These are phyloP conservation scores for Lentinula lateritia DNA, from an alignment of 768 basidiomycete genomes.

Conservation along the genomic window DNA sequence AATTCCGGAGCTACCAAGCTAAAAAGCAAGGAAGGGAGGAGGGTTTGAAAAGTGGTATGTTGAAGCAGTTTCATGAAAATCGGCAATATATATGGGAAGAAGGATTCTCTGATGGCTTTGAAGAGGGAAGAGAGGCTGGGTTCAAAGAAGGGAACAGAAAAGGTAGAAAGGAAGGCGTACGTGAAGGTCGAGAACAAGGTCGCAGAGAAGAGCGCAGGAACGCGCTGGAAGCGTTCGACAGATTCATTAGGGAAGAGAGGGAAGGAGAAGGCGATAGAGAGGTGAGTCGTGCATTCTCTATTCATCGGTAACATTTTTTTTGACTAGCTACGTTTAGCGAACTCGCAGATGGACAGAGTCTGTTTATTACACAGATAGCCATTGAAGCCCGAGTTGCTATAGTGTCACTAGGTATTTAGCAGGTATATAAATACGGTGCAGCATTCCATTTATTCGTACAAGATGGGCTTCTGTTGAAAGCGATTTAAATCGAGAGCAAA, in stretches of 20 bases:
- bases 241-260: conserved; percentile 43
- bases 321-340: conserved; percentile 17
- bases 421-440: not conserved
- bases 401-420: not conserved
- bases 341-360: conserved; percentile 28
- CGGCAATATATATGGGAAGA: conserved; percentile 38
- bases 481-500: too few relatives aligned
- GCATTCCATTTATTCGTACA: not conserved
- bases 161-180: conserved; percentile 35
- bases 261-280: conserved; percentile 16
- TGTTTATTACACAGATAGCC: conserved; percentile 7
- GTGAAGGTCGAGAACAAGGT: conserved; percentile 29
- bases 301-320: not conserved
- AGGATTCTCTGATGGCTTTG: conserved; percentile 41
- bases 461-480: not conserved
- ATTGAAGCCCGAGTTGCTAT: not conserved
- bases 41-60: conserved; percentile 30
- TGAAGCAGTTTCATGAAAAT: conserved; percentile 39
- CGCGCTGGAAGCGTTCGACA: conserved; percentile 55
- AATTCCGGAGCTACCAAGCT: conserved; percentile 39
- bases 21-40: conserved; percentile 38
- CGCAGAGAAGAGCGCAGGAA: conserved; percentile 45
- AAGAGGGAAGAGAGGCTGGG: conserved; percentile 36
- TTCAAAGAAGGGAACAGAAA: conserved; percentile 33
- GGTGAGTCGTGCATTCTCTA: conserved; percentile 13